Evolutionary conservation across 192 early-diverging fungal genomes (phyloP).

Genomic region (Backusella morwellensis): DNA sequence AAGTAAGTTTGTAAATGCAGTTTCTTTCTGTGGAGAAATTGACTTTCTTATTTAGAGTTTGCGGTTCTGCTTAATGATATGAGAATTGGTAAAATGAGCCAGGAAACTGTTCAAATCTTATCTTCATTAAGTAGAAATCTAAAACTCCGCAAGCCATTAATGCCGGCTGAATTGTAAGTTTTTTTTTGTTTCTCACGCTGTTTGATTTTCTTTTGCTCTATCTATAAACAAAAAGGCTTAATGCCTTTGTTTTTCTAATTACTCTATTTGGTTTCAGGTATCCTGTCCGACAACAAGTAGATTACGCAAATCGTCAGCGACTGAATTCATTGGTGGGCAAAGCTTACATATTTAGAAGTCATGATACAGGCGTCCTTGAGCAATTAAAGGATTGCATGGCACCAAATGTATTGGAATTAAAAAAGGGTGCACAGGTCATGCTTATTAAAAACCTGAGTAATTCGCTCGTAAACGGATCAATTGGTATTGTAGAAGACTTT

Average conservation of each 20-base stretch:
- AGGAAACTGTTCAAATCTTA: conserved; percentile 47
- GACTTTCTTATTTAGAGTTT: conserved; percentile 43
- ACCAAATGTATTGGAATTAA: conserved; percentile 61
- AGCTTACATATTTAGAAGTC: conserved; percentile 40
- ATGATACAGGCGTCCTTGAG: conserved; percentile 38
- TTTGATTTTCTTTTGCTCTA: not conserved
- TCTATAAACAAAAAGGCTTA: not conserved
- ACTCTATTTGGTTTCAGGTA: conserved; percentile 29
- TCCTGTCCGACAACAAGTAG: conserved; percentile 71
- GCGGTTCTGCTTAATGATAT: conserved; percentile 82
- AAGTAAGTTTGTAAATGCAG: conserved; percentile 21
- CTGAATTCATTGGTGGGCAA: conserved; percentile 55
- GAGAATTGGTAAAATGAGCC: conserved; percentile 66
- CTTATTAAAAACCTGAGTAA: conserved; percentile 67
- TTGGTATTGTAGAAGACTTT: conserved; percentile 58
- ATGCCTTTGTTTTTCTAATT: not conserved
- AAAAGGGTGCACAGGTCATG: conserved; percentile 82
- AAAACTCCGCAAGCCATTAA: conserved; percentile 51
- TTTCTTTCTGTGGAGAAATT: not conserved
- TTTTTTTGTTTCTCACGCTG: not conserved
- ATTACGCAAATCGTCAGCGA: conserved; percentile 59
- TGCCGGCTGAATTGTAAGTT: conserved; percentile 71
- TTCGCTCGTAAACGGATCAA: conserved; percentile 73
- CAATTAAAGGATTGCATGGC: conserved; percentile 52
- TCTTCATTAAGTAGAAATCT: conserved; percentile 43